A percentile compares a stretch with the other conserved stretches of the same genome.
These are phyloP conservation scores for Luzula sylvatica DNA, from an alignment of 176 grass and related monocot species.

Conservation along the genomic window DNA sequence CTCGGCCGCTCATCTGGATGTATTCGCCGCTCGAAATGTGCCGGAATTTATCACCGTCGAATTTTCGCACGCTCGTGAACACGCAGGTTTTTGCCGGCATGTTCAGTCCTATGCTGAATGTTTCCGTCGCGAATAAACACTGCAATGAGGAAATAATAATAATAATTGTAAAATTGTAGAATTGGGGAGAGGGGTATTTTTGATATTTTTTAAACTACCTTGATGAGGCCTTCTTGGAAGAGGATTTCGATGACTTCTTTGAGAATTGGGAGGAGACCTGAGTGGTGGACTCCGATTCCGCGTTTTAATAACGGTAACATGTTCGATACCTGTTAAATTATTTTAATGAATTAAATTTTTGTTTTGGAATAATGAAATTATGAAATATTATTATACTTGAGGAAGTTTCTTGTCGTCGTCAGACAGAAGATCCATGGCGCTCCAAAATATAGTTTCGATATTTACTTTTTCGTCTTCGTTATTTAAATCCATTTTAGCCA, in stretches of 20 bases:
- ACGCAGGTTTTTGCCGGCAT: conserved; percentile 99
- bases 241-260: conserved; percentile 99
- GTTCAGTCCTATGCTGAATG: conserved; percentile 98
- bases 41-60: conserved; percentile 89
- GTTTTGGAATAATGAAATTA: neutral
- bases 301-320: conserved; percentile 88
- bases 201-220: conserved; percentile 40
- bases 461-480: conserved; percentile 84
- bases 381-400: conserved; percentile 42
- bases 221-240: conserved; percentile 94
- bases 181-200: too few relatives aligned
- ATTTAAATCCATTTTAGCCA: conserved; percentile 95
- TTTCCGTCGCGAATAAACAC: conserved; percentile 97
- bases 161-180: neutral
- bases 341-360: neutral
- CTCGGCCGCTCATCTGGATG: conserved; percentile 97
- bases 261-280: conserved; percentile 81
- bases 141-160: conserved; percentile 32
- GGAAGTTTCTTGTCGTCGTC: conserved; percentile 95
- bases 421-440: conserved; percentile 92
- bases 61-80: conserved; percentile 94
- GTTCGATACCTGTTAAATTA: conserved; percentile 55
- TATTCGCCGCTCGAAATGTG: conserved; percentile 93
- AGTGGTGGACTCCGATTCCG: conserved; percentile 90
- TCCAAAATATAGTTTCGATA: conserved; percentile 90